Conservation (phyloP, 441 rosid species). For the Arabidopsis hybrid region DNA sequence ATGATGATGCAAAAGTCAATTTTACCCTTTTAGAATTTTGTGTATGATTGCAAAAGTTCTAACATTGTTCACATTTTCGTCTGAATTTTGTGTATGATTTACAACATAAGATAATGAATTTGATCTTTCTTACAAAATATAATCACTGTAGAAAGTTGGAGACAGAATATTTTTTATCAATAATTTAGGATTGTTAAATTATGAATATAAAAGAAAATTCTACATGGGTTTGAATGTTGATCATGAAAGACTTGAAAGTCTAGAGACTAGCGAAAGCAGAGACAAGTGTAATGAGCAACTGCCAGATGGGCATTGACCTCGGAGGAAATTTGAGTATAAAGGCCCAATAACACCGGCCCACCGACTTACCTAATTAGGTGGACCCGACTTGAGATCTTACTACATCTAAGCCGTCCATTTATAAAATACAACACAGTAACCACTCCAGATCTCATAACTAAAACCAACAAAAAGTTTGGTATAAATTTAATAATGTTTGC, state of each 20-base stretch:
- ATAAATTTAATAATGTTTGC: constrained; percentile 35
- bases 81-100: neutral
- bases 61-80: neutral
- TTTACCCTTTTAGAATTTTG: neutral
- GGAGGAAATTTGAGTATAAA: constrained; percentile 17
- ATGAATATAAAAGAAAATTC: neutral
- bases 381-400: constrained; percentile 25
- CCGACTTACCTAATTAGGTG: constrained; percentile 39
- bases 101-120: neutral
- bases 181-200: neutral
- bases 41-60: neutral
- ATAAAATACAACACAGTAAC: constrained; percentile 11
- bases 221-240: constrained; percentile 2
- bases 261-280: neutral
- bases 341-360: constrained; percentile 43
- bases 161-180: neutral
- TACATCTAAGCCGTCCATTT: constrained; percentile 41
- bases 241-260: neutral
- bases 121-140: neutral
- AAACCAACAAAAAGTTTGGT: constrained; percentile 44
- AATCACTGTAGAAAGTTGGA: neutral
- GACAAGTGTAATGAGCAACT: neutral
- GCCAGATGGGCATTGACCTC: constrained; percentile 37
- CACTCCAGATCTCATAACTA: constrained; percentile 38
- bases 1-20: neutral